phyloP scores from a whole-genome alignment of 1,284 basidiomycete genomes.

The Cystobasidium slooffiae region DNA sequence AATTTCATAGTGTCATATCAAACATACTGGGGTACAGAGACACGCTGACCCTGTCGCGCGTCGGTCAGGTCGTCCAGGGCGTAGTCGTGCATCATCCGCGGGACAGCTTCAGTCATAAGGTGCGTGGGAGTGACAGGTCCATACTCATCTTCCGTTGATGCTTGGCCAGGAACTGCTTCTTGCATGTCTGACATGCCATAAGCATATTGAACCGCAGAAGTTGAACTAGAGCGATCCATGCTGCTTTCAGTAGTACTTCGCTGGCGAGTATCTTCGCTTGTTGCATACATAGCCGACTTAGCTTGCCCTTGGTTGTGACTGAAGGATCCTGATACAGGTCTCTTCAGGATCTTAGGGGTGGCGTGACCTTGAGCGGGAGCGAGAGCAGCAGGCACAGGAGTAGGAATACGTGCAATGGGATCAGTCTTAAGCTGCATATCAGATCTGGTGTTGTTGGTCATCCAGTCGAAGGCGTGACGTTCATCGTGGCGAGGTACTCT shows the following conservation, averaged over 20 bases:
- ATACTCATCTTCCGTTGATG: background rate
- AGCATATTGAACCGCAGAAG: conserved; percentile 1
- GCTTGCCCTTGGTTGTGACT: background rate
- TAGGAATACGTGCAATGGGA: background rate
- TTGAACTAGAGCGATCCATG: conserved; percentile 2
- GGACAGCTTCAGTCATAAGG: background rate
- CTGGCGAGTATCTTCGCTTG: background rate
- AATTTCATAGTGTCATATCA: no score
- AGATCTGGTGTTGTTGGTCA: background rate
- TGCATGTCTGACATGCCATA: background rate
- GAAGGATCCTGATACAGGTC: conserved; percentile 34
- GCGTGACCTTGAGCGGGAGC: conserved; percentile 35
- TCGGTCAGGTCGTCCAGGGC: background rate
- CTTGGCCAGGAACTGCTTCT: background rate
- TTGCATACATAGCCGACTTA: background rate
- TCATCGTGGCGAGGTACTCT: background rate
- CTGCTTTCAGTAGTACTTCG: conserved; percentile 3
- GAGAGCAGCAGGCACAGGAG: conserved; percentile 30
- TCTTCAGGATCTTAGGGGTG: conserved; percentile 24
- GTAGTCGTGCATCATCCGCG: conserved; percentile 2
- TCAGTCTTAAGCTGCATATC: background rate
- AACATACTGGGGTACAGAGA: no score
- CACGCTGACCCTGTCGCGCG: no score
- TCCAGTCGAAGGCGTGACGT: background rate
- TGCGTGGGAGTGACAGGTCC: background rate